Evolutionary conservation across 192 early-diverging fungal genomes (phyloP).

Genomic region (Backusella mclennaniae): DNA sequence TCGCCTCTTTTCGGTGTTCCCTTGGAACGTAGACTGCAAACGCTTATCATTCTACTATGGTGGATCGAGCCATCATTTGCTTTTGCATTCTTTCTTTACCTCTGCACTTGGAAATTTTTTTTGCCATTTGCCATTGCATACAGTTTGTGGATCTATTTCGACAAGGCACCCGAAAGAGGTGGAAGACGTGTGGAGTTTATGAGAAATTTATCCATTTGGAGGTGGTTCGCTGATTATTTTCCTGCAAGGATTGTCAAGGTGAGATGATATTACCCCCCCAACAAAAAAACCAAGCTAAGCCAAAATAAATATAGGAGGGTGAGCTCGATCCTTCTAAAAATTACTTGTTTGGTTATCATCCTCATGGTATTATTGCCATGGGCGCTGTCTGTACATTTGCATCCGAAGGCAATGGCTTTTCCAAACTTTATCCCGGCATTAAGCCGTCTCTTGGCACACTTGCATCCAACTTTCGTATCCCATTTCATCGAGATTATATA

Average conservation of each 20-base stretch:
- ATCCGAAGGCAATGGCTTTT: slow-evolving; percentile 76
- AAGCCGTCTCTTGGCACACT: slow-evolving; percentile 78
- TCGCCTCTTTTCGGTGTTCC: slow-evolving; percentile 37
- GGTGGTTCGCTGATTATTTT: slow-evolving; percentile 77
- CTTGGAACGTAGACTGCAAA: slow-evolving; percentile 63
- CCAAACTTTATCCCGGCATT: slow-evolving; percentile 75
- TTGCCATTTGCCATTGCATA: slow-evolving; percentile 72
- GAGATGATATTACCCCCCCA: not conserved
- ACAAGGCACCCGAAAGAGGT: slow-evolving; percentile 77
- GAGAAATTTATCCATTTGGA: slow-evolving; percentile 64
- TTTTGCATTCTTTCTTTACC: slow-evolving; percentile 54
- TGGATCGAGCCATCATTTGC: slow-evolving; percentile 36
- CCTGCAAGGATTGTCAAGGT: slow-evolving; percentile 73
- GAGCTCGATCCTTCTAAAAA: slow-evolving; percentile 81
- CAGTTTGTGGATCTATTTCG: slow-evolving; percentile 68
- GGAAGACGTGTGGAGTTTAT: slow-evolving; percentile 58
- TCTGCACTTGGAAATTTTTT: slow-evolving; percentile 43
- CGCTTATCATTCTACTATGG: slow-evolving; percentile 62
- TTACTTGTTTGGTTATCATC: slow-evolving; percentile 92
- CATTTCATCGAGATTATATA: slow-evolving; percentile 82
- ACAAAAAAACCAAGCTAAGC: not conserved
- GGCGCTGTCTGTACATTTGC: slow-evolving; percentile 80
- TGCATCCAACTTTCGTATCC: slow-evolving; percentile 77
- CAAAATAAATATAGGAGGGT: slow-evolving; percentile 46
- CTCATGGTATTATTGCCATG: slow-evolving; percentile 86